Evolutionary conservation across 305 asterid species (phyloP).

Genomic region (Solanum hybrid): DNA sequence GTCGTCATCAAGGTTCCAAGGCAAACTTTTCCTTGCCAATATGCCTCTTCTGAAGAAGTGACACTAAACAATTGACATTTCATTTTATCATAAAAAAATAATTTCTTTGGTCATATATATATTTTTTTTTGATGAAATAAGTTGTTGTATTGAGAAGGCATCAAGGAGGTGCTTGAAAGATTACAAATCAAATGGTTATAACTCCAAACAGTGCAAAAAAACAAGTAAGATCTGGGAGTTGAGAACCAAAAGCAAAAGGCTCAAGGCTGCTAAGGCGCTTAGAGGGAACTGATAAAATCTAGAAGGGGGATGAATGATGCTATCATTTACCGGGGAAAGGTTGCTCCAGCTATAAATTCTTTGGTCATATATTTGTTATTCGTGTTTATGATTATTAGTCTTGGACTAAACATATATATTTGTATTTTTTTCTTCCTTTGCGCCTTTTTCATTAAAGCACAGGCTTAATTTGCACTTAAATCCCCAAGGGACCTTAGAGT

Average conservation of each 20-base stretch:
- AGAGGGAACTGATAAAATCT: neutral
- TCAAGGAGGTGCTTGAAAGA: neutral
- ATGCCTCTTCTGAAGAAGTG: neutral
- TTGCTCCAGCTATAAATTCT: neutral
- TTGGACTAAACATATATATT: neutral
- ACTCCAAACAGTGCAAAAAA: neutral
- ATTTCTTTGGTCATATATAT: neutral
- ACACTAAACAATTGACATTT: neutral
- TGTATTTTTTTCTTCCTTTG: neutral
- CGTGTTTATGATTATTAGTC: neutral
- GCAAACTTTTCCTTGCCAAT: neutral
- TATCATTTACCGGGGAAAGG: neutral
- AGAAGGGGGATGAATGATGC: neutral
- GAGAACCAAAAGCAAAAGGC: neutral
- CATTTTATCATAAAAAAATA: neutral
- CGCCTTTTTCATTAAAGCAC: neutral
- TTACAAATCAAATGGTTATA: neutral
- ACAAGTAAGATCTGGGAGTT: neutral
- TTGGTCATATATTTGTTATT: neutral
- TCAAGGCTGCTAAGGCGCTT: neutral
- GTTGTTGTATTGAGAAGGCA: neutral
- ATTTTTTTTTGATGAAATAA: neutral
- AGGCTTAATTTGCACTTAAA: neutral
- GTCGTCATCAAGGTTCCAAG: neutral
- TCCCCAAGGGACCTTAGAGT: neutral